Evolutionary conservation across 352 stramenopile genomes (phyloP).

Genomic region (Globisporangium sylvaticum): DNA sequence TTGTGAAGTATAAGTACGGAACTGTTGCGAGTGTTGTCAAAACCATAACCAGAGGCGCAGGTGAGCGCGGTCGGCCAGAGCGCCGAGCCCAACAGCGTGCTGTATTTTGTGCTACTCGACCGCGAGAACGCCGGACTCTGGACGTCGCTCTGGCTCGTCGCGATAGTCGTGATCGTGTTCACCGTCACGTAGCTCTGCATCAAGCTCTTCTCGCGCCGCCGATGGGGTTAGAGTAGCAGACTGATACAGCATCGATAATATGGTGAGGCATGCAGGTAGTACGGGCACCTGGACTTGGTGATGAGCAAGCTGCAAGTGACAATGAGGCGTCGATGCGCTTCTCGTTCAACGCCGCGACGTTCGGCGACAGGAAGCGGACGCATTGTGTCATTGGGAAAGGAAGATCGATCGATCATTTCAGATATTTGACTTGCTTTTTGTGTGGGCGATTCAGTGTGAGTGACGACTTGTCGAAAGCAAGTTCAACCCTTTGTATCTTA

Average conservation of each 20-base stretch:
- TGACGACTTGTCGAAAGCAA: not conserved
- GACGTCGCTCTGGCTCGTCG: conserved; percentile 69
- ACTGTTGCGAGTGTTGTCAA: not conserved
- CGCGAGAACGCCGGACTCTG: conserved; percentile 64
- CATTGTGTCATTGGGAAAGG: not conserved
- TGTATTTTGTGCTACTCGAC: conserved; percentile 45
- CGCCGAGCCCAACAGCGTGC: conserved; percentile 67
- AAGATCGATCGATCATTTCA: not conserved
- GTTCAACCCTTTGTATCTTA: conserved; percentile 11
- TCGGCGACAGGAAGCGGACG: not conserved
- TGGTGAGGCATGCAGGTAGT: not conserved
- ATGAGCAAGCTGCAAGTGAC: not conserved
- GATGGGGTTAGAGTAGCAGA: conserved; percentile 27
- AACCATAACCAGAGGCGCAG: too few relatives aligned
- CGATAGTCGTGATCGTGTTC: conserved; percentile 56
- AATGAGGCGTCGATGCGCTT: not conserved
- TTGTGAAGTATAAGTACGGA: not conserved
- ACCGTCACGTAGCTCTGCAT: conserved; percentile 75
- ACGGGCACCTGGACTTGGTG: not conserved
- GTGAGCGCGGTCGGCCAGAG: conserved; percentile 64
- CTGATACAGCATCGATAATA: not conserved
- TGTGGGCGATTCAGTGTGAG: not conserved
- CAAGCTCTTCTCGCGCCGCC: conserved; percentile 60
- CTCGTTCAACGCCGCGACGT: not conserved
- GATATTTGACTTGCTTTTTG: not conserved